A percentile compares a stretch with the other conserved stretches of the same genome.
Evolutionary conservation across 176 grass and related monocot species (phyloP).

Genomic region (Triticum aestivum): IWGSC_CS_RefSeq_v2.1 NC_057812.1:711093422-711093921

Average conservation of each 20-base stretch:
- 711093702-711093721: not conserved
- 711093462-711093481: conserved; percentile 73
- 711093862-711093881: not conserved
- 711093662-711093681: too few relatives aligned
- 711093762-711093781: not conserved
- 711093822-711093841: not conserved
- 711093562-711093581: conserved; percentile 87
- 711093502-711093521: conserved; percentile 7
- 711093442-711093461: conserved; percentile 36
- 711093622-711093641: not conserved
- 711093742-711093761: not conserved
- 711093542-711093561: conserved; percentile 62
- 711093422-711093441: conserved; percentile 4
- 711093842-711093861: not conserved
- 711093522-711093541: conserved; percentile 62
- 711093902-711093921: conserved; percentile 20
- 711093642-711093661: not conserved
- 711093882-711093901: not conserved
- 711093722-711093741: not conserved
- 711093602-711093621: not conserved
- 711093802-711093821: not conserved
- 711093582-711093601: conserved; percentile 52
- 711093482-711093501: conserved; percentile 9
- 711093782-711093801: not conserved
- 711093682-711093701: not conserved